phyloP scores from a whole-genome alignment of 2,329 filamentous ascomycete genomes.

The Falciphora oryzae region DNA sequence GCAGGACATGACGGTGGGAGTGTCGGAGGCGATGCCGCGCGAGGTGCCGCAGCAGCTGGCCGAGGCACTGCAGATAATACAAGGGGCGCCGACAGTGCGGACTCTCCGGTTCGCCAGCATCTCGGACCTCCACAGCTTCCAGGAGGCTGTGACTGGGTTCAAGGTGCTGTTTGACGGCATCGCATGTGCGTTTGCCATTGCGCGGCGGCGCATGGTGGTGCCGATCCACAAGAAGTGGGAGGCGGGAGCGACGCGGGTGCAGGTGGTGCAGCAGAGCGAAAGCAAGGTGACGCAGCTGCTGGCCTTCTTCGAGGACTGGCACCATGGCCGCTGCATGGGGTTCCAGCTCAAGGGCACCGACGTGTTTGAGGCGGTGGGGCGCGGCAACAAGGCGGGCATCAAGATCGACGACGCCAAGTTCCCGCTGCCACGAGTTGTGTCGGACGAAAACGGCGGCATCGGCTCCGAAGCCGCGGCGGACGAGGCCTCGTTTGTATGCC shows the following conservation, averaged over 20 bases:
- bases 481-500: slow-evolving; percentile 66
- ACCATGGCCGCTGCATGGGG: slow-evolving; percentile 82
- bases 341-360: slow-evolving; percentile 82
- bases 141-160: slow-evolving; percentile 75
- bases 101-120: slow-evolving; percentile 63
- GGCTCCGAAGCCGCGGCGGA: slow-evolving; percentile 22
- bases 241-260: slow-evolving; percentile 70
- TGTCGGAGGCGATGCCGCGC: slow-evolving; percentile 61
- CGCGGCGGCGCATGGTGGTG: slow-evolving; percentile 80
- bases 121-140: slow-evolving; percentile 69
- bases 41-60: slow-evolving; percentile 58
- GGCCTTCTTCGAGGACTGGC: slow-evolving; percentile 84
- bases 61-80: slow-evolving; percentile 56
- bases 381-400: slow-evolving; percentile 65
- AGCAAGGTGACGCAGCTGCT: slow-evolving; percentile 72
- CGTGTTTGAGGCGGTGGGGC: slow-evolving; percentile 65
- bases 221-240: slow-evolving; percentile 95
- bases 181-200: slow-evolving; percentile 72
- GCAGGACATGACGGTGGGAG: slow-evolving; percentile 68
- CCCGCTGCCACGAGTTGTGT: slow-evolving; percentile 62
- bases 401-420: slow-evolving; percentile 90
- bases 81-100: slow-evolving; percentile 58
- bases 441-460: slow-evolving; percentile 32
- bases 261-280: slow-evolving; percentile 71
- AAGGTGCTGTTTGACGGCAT: slow-evolving; percentile 67